A percentile compares a stretch with the other conserved stretches of the same genome.
phyloP scores from a whole-genome alignment of 495 filamentous ascomycete species.

The Collariella sp. region DNA sequence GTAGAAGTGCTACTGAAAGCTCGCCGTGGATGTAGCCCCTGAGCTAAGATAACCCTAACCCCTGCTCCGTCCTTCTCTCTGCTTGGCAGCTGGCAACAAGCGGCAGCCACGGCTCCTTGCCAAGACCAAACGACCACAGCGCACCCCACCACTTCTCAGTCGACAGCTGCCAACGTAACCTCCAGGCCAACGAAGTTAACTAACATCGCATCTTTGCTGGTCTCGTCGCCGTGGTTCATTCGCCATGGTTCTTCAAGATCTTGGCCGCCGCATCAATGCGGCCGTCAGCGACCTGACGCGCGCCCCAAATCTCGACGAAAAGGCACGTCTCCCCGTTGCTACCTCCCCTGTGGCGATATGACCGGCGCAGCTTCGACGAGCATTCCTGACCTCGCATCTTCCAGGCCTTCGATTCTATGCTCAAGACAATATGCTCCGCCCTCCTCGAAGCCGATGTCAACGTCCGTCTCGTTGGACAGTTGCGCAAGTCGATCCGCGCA shows the following conservation, averaged over 20 bases:
- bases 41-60: no score
- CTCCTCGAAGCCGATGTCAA: conserved; percentile 95
- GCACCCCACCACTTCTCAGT: no score
- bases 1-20: no score
- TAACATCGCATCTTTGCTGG: background rate
- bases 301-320: conserved; percentile 88
- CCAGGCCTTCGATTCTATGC: conserved; percentile 93
- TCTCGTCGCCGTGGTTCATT: conserved; percentile 7
- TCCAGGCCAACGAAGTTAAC: background rate
- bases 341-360: background rate
- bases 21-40: background rate
- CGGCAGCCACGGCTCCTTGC: no score
- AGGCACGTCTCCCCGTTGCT: conserved; percentile 45
- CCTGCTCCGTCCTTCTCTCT: no score
- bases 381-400: conserved; percentile 4
- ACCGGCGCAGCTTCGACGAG: background rate
- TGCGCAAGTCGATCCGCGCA: conserved; percentile 86
- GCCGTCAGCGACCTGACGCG: conserved; percentile 90
- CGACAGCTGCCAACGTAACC: no score
- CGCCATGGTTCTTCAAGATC: conserved; percentile 93
- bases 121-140: no score
- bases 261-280: conserved; percentile 95
- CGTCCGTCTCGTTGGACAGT: conserved; percentile 80
- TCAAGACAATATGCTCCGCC: conserved; percentile 92
- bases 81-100: no score